phyloP scores from a whole-genome alignment of 169 alveolate genomes.

The Theileria annulata region DNA sequence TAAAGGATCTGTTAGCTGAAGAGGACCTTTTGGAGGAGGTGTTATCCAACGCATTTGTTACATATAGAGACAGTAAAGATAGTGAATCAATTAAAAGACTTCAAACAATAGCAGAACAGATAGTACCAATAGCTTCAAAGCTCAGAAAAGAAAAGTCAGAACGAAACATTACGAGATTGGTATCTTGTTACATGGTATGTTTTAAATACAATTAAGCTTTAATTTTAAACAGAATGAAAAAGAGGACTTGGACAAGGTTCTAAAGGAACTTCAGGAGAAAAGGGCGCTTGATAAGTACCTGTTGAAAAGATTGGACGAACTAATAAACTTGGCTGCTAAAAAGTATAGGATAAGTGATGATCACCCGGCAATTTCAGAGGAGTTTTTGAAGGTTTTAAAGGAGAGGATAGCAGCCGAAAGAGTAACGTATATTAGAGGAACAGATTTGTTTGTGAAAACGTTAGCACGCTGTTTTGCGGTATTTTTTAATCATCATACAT shows the following conservation, averaged over 20 bases:
- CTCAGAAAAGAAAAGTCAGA: constrained; percentile 54
- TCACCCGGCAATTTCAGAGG: constrained; percentile 63
- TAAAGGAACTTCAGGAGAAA: constrained; percentile 50
- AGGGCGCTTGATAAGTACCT: constrained; percentile 57
- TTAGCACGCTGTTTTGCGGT: constrained; percentile 63
- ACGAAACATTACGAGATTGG: constrained; percentile 34
- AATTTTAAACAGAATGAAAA: constrained; percentile 19
- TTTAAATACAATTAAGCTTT: not conserved
- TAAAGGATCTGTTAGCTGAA: constrained; percentile 52
- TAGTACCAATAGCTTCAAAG: constrained; percentile 56
- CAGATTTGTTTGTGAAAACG: constrained; percentile 48
- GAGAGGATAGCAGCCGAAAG: constrained; percentile 64
- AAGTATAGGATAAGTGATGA: constrained; percentile 58
- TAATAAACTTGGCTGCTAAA: constrained; percentile 43
- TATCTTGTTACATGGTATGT: constrained; percentile 59
- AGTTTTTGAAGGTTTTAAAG: constrained; percentile 41
- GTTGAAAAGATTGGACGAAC: constrained; percentile 51
- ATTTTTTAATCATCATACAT: not conserved
- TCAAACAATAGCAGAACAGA: constrained; percentile 44
- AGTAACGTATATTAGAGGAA: constrained; percentile 53
- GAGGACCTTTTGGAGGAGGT: constrained; percentile 67
- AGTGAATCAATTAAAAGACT: constrained; percentile 33
- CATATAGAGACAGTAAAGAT: constrained; percentile 38
- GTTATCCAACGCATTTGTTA: constrained; percentile 54
- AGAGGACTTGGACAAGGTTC: constrained; percentile 51